Conservation (phyloP, 768 basidiomycete genomes). For the Xanthoconium purpureum region DNA sequence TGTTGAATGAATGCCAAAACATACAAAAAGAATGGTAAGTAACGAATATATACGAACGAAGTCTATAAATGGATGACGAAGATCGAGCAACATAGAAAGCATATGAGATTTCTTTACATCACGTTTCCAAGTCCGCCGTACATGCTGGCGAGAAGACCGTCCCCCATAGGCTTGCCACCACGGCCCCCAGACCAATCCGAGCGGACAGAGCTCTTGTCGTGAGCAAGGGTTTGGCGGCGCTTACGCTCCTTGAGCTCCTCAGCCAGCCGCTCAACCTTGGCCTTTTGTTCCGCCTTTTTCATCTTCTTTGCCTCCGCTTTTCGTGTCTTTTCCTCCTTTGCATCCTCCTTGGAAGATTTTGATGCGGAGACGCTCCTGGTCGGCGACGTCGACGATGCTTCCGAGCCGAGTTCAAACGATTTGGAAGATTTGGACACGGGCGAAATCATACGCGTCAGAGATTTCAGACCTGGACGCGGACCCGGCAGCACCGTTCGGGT, state of each 20-base stretch:
- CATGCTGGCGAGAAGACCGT: conserved; percentile 27
- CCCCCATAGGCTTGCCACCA: conserved; percentile 20
- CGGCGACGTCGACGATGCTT: conserved; percentile 15
- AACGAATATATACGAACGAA: conserved; percentile 12
- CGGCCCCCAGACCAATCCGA: conserved; percentile 26
- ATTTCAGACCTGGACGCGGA: conserved; percentile 13
- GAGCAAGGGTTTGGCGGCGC: conserved; percentile 29
- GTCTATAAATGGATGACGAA: conserved; percentile 14
- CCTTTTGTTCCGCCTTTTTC: conserved; percentile 41
- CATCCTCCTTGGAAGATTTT: conserved; percentile 21
- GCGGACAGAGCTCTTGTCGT: conserved; percentile 31
- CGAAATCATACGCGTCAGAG: conserved; percentile 29
- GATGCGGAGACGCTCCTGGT: conserved; percentile 12
- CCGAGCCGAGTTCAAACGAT: conserved; percentile 3
- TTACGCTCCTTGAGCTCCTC: conserved; percentile 40
- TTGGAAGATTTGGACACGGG: conserved; percentile 19
- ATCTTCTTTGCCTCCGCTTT: conserved; percentile 43
- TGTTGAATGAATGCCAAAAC: conserved; percentile 10
- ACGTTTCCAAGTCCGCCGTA: conserved; percentile 30
- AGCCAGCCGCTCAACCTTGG: conserved; percentile 43
- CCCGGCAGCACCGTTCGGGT: neutral
- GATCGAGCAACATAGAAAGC: conserved; percentile 17
- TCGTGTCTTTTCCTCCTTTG: conserved; percentile 40
- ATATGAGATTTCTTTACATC: conserved; percentile 15
- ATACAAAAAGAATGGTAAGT: conserved; percentile 10